phyloP scores from a whole-genome alignment of 2,329 filamentous ascomycete genomes.

The Monosporascus sp. region DNA sequence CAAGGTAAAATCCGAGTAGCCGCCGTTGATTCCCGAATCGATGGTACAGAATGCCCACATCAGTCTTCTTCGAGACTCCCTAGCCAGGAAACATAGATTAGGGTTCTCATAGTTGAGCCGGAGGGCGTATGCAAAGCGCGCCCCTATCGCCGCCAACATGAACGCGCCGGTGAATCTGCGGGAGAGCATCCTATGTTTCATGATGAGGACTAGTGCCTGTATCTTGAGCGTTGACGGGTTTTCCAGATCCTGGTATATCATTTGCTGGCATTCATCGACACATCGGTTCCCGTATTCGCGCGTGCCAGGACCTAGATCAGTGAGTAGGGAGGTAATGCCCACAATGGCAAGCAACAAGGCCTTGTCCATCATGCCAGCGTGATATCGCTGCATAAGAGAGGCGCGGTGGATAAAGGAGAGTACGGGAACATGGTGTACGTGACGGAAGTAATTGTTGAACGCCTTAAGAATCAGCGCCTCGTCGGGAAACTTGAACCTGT shows the following conservation, averaged over 20 bases:
- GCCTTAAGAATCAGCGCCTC: slow-evolving; percentile 47
- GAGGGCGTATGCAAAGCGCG: slow-evolving; percentile 44
- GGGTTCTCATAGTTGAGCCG: slow-evolving; percentile 44
- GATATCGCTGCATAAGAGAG: slow-evolving; percentile 55
- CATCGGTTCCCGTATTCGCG: slow-evolving; percentile 49
- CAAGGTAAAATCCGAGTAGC: slow-evolving; percentile 41
- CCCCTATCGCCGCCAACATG: slow-evolving; percentile 41
- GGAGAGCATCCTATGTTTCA: slow-evolving; percentile 42
- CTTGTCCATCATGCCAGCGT: slow-evolving; percentile 51
- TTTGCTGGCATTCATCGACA: slow-evolving; percentile 48
- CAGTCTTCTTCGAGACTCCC: slow-evolving; percentile 25
- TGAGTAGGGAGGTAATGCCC: slow-evolving; percentile 51
- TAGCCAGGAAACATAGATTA: slow-evolving; percentile 34
- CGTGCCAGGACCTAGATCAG: slow-evolving; percentile 47
- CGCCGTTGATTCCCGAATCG: slow-evolving; percentile 41
- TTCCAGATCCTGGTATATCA: slow-evolving; percentile 49
- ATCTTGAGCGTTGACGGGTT: slow-evolving; percentile 53
- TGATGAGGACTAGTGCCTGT: slow-evolving; percentile 39
- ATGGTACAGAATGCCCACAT: slow-evolving; percentile 48
- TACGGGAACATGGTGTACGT: slow-evolving; percentile 54
- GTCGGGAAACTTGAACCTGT: slow-evolving; percentile 36
- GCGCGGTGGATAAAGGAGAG: slow-evolving; percentile 55
- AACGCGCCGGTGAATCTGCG: slow-evolving; percentile 42
- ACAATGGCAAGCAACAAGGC: slow-evolving; percentile 49
- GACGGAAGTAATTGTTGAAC: slow-evolving; percentile 53